Evolutionary conservation across 2,329 filamentous ascomycete genomes (phyloP).

Genomic region (Cyanodermella asteris): DNA sequence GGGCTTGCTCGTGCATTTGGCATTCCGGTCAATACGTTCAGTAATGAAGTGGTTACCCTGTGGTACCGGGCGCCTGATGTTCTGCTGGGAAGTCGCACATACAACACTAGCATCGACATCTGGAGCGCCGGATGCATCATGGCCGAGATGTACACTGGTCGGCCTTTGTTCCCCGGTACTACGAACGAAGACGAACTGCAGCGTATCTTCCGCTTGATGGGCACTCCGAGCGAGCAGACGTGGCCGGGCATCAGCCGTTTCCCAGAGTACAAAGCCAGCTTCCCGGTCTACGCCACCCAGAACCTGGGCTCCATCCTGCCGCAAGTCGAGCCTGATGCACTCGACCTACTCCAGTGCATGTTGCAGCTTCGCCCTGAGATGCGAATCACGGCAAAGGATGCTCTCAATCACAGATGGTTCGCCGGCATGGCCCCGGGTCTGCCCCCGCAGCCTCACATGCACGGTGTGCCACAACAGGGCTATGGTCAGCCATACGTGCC

Average conservation of each 20-base stretch:
- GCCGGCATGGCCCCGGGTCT: slow-evolving; percentile 36
- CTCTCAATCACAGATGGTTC: slow-evolving; percentile 86
- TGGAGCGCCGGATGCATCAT: slow-evolving; percentile 99
- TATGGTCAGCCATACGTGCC: neutral
- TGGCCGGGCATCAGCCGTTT: slow-evolving; percentile 92
- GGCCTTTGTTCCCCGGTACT: slow-evolving; percentile 87
- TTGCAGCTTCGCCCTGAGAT: slow-evolving; percentile 82
- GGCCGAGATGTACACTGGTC: slow-evolving; percentile 97
- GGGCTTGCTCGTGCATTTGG: slow-evolving; percentile 85
- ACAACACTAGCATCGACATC: slow-evolving; percentile 99
- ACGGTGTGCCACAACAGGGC: slow-evolving; percentile 6
- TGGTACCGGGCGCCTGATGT: slow-evolving; percentile 98
- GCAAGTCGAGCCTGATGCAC: slow-evolving; percentile 67
- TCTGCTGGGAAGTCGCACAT: slow-evolving; percentile 76
- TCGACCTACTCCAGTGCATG: slow-evolving; percentile 77
- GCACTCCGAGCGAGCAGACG: slow-evolving; percentile 79
- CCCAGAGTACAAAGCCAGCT: slow-evolving; percentile 92
- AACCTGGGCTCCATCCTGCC: slow-evolving; percentile 71
- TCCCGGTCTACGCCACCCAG: slow-evolving; percentile 85
- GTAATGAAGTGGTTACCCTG: slow-evolving; percentile 89
- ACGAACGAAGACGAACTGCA: slow-evolving; percentile 96
- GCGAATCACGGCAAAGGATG: slow-evolving; percentile 68
- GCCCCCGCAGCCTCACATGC: slow-evolving; percentile 5
- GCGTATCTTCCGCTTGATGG: slow-evolving; percentile 97
- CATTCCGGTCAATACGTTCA: slow-evolving; percentile 95